phyloP scores from a whole-genome alignment of 1,139 yeast species.

The Suhomyces ambrosiae region DNA sequence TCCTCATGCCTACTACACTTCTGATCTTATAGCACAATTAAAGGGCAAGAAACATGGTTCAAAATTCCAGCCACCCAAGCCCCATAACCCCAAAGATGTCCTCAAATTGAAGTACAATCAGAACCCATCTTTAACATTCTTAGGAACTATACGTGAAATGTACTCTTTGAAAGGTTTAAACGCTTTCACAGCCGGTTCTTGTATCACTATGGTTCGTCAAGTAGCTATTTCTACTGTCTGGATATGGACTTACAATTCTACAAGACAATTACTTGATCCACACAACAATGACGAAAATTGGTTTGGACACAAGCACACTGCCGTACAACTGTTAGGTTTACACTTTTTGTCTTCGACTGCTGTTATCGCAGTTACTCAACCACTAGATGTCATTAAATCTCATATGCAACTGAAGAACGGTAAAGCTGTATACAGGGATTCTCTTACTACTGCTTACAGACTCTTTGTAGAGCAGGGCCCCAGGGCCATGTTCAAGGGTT shows the following conservation, averaged over 20 bases:
- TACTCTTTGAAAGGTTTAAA: slow-evolving; percentile 71
- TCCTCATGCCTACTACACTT: slow-evolving; percentile 47
- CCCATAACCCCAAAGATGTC: slow-evolving; percentile 26
- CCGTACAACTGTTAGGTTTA: slow-evolving; percentile 47
- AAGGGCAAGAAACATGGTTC: slow-evolving; percentile 27
- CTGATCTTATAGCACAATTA: slow-evolving; percentile 36
- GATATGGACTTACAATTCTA: slow-evolving; percentile 77
- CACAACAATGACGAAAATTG: slow-evolving; percentile 48
- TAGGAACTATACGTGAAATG: slow-evolving; percentile 62
- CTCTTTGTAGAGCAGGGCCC: slow-evolving; percentile 71
- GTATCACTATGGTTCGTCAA: slow-evolving; percentile 80
- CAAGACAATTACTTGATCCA: slow-evolving; percentile 70
- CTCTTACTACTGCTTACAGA: slow-evolving; percentile 71
- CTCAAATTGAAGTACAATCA: slow-evolving; percentile 46
- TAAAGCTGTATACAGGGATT: slow-evolving; percentile 61
- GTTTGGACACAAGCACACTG: slow-evolving; percentile 49
- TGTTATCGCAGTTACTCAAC: slow-evolving; percentile 83
- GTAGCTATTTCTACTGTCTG: slow-evolving; percentile 77
- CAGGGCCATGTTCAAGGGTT: slow-evolving; percentile 71
- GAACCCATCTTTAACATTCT: slow-evolving; percentile 56
- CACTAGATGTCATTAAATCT: slow-evolving; percentile 86
- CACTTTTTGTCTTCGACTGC: slow-evolving; percentile 62
- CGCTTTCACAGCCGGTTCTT: slow-evolving; percentile 81
- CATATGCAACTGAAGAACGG: slow-evolving; percentile 83
- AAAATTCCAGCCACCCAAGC: slow-evolving; percentile 26